Percentiles rank a stretch among this genome's conserved stretches.
phyloP scores from a whole-genome alignment of 2,329 filamentous ascomycete genomes.

The Ophiostoma piceae region DNA sequence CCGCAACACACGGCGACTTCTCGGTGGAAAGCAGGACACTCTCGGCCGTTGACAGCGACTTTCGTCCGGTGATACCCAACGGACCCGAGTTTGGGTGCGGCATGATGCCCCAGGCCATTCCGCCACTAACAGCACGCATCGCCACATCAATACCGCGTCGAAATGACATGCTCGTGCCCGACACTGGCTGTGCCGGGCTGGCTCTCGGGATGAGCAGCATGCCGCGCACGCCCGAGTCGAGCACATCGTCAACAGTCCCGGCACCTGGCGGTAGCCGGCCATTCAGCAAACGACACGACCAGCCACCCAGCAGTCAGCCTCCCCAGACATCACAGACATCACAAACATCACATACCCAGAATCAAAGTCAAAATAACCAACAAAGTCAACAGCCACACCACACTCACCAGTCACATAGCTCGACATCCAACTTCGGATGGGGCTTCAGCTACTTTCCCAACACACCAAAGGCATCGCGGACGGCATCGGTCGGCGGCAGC shows the following conservation, averaged over 20 bases:
- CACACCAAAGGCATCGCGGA: neutral
- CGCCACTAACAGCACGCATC: slow-evolving; percentile 1
- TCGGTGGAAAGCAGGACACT: neutral
- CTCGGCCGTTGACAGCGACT: neutral
- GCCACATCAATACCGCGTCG: neutral
- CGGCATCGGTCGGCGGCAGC: neutral
- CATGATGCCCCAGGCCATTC: neutral
- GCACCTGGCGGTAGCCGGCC: neutral
- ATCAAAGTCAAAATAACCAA: neutral
- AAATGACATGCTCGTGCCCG: neutral
- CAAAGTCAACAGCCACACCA: neutral
- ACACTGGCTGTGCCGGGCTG: neutral
- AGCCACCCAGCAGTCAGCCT: neutral
- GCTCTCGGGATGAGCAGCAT: slow-evolving; percentile 5
- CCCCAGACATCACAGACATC: neutral
- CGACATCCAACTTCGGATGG: slow-evolving; percentile 6
- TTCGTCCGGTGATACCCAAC: neutral
- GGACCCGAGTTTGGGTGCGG: slow-evolving; percentile 18
- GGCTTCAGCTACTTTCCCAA: slow-evolving; percentile 13
- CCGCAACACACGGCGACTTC: neutral
- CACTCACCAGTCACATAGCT: neutral
- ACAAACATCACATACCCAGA: neutral
- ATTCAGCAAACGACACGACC: neutral
- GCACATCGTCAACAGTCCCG: slow-evolving; percentile 15
- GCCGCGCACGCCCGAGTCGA: slow-evolving; percentile 24